Base-by-base conservation (phyloP, 345 rosid species). In the Citropsis articulata region DNA sequence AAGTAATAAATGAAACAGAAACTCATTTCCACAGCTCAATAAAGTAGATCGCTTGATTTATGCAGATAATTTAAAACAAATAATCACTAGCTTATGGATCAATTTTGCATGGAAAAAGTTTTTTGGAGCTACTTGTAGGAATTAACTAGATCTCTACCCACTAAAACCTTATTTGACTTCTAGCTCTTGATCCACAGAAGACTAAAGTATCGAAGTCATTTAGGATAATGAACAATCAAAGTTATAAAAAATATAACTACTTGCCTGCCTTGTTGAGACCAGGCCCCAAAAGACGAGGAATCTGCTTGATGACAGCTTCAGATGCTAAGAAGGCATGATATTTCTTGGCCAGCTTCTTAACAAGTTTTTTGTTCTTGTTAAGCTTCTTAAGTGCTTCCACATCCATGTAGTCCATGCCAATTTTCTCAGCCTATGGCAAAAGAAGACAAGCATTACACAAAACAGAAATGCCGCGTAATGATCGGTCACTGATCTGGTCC, bases 211-310 rank as follows among this genome's bases (percentile, higher is more conserved):
- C 69, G 4, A 31, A 31, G 24, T 19, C 5, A 33, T 6, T 31
- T 66, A 22, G 25, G 45, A 66, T 19, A 24, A 66, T 35, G 7
- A 66, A 66, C 48, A 35, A 35, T 35, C 27, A 4, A 21, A 66
- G 25, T 65, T 65, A 65, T 21, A 48, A 35, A 7, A 35, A 35
- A 35, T 35, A 66, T 35, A 19, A 65, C 71, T 0, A 84, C 94
- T 86, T 90, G 91, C 93, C 97, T 85, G 97, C 93, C 83, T 89
- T 92, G 91, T 90, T 92, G 80, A 92, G 91, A 86, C 94, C 97
- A 12, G 93, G 94, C 62, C 97, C 97, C 50, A 92, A 80, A 56
- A 92, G 90, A 87, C 91, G 94, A 21, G 94, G 96, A 76, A 92
- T 90, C 90, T 90, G 94, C 85, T 92, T 92, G 57, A 92, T 90